Evolutionary conservation across 2,329 filamentous ascomycete species (phyloP).

Genomic region (Cadophora gregata): DNA sequence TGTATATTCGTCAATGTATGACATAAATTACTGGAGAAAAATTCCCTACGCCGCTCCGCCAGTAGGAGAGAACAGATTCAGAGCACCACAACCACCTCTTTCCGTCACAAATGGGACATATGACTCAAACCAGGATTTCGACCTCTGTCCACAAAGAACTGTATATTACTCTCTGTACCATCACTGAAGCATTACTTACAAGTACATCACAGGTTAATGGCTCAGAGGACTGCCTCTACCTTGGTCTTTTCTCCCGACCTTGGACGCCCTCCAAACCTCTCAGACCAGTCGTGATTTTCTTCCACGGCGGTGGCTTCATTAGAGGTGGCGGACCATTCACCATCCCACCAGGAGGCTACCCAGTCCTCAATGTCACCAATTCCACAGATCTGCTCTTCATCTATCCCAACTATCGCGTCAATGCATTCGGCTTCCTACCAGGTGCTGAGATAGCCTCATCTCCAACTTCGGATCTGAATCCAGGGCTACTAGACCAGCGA

Average conservation of each 20-base stretch:
- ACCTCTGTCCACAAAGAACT: slow-evolving; percentile 64
- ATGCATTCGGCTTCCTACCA: slow-evolving; percentile 72
- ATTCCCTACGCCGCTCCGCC: slow-evolving; percentile 67
- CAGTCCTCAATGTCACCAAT: slow-evolving; percentile 59
- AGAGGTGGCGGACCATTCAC: slow-evolving; percentile 60
- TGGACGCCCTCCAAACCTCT: slow-evolving; percentile 54
- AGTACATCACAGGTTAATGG: slow-evolving; percentile 50
- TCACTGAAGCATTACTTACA: neutral
- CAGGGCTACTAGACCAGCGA: slow-evolving; percentile 67
- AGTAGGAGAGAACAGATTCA: slow-evolving; percentile 62
- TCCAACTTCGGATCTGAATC: slow-evolving; percentile 61
- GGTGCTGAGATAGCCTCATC: slow-evolving; percentile 57
- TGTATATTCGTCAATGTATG: slow-evolving; percentile 56
- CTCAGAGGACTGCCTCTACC: slow-evolving; percentile 65
- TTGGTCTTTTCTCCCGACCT: slow-evolving; percentile 64
- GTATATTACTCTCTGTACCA: slow-evolving; percentile 41
- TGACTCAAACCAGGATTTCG: slow-evolving; percentile 59
- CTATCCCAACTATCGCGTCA: slow-evolving; percentile 68
- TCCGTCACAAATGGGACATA: slow-evolving; percentile 56
- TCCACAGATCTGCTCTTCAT: slow-evolving; percentile 59
- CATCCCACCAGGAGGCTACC: slow-evolving; percentile 62
- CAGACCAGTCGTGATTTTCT: slow-evolving; percentile 63
- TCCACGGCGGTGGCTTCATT: slow-evolving; percentile 67
- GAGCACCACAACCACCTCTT: slow-evolving; percentile 62
- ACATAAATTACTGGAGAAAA: slow-evolving; percentile 64